A percentile compares a stretch with the other conserved stretches of the same genome.
phyloP scores from a whole-genome alignment of 2,329 filamentous ascomycete genomes.

The Xylariaceae sp. region DNA sequence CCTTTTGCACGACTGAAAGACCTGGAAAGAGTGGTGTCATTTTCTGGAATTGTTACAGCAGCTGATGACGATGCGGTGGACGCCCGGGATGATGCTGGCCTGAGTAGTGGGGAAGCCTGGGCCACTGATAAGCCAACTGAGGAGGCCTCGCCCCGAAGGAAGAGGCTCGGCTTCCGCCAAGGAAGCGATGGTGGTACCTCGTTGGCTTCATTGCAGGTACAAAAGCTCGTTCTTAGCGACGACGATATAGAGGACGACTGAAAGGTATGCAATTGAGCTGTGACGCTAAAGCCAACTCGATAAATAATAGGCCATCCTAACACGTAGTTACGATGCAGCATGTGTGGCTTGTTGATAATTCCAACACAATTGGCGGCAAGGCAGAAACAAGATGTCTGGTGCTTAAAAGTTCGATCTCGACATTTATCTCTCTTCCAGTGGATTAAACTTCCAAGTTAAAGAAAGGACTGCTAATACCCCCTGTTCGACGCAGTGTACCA shows the following conservation, averaged over 20 bases:
- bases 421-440: too few species aligned
- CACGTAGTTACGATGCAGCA: too few species aligned
- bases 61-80: constrained; percentile 28
- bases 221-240: constrained; percentile 69
- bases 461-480: too few species aligned
- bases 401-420: too few species aligned
- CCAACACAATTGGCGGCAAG: neutral
- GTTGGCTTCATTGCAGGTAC: constrained; percentile 35
- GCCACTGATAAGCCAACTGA: constrained; percentile 57
- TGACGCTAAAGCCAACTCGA: neutral
- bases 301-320: too few species aligned
- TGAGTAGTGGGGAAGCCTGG: constrained; percentile 47
- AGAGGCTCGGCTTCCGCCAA: constrained; percentile 32
- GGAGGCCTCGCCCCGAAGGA: constrained; percentile 46
- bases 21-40: constrained; percentile 63
- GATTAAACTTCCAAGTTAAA: too few species aligned
- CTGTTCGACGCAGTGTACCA: too few species aligned
- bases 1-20: constrained; percentile 43
- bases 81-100: constrained; percentile 37
- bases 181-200: constrained; percentile 26
- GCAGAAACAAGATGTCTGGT: too few species aligned
- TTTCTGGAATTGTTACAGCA: constrained; percentile 49
- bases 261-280: constrained; percentile 5
- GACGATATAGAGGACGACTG: constrained; percentile 76
- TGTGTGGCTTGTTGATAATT: too few species aligned